Conservation (phyloP, 1,284 basidiomycete genomes). For the Earliella scabrosa region DNA sequence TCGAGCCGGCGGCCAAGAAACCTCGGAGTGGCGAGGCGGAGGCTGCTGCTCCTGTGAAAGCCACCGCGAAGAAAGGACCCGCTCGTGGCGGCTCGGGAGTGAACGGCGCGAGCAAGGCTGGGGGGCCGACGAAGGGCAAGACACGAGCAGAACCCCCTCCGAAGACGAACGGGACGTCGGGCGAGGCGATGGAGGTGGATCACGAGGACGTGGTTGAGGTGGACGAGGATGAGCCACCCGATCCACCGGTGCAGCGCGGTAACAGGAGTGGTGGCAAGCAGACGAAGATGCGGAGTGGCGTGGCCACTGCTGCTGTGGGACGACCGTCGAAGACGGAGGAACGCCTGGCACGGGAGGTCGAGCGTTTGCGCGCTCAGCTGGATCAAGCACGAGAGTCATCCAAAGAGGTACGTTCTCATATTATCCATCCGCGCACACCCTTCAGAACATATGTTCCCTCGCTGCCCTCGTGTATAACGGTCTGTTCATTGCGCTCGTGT, state of each 20-base stretch:
- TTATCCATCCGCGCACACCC: background rate
- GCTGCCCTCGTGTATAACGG: background rate
- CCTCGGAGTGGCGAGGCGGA: conserved; percentile 17
- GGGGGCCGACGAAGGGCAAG: conserved; percentile 33
- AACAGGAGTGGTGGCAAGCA: conserved; percentile 13
- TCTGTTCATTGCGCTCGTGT: too few relatives aligned
- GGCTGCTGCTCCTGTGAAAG: conserved; percentile 20
- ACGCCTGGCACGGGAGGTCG: conserved; percentile 21
- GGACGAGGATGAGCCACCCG: conserved; percentile 20
- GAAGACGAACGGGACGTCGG: conserved; percentile 7
- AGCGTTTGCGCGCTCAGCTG: conserved; percentile 27
- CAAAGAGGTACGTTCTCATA: conserved; percentile 20
- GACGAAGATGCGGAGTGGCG: conserved; percentile 13
- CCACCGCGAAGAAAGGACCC: conserved; percentile 17
- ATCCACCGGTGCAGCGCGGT: conserved; percentile 6
- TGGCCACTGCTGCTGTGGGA: background rate
- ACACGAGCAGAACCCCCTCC: conserved; percentile 22
- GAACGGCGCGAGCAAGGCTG: conserved; percentile 23
- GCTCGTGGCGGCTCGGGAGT: conserved; percentile 9
- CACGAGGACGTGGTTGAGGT: conserved; percentile 6
- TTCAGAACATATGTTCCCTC: background rate
- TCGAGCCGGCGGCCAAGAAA: conserved; percentile 18
- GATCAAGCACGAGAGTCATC: conserved; percentile 12
- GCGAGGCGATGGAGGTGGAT: conserved; percentile 16
- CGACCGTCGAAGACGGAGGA: conserved; percentile 19